phyloP scores from a whole-genome alignment of 2,329 filamentous ascomycete genomes.

The Verruconis gallopava region DNA sequence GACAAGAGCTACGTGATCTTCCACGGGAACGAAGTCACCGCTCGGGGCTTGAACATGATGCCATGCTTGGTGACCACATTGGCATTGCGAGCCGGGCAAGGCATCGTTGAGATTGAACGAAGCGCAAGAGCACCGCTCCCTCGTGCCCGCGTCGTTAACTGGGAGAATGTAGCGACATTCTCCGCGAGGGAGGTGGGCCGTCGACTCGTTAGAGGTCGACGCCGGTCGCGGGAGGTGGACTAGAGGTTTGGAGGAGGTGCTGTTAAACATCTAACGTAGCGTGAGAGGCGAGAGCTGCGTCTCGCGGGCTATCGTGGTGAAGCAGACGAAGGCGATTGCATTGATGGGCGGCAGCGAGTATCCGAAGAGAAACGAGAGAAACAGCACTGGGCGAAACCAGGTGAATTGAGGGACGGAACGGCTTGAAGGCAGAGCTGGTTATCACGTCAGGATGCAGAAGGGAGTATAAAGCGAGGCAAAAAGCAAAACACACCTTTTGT shows the following conservation, averaged over 20 bases:
- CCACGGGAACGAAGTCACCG: constrained; percentile 19
- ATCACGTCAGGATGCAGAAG: neutral
- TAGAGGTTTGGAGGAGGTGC: constrained; percentile 3
- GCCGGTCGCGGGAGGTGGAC: constrained; percentile 13
- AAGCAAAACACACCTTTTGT: neutral
- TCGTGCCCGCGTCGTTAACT: constrained; percentile 15
- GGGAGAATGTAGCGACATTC: constrained; percentile 20
- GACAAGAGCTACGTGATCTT: constrained; percentile 23
- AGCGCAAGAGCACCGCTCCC: constrained; percentile 31
- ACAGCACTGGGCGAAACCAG: neutral
- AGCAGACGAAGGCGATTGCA: neutral
- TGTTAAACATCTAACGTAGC: constrained; percentile 6
- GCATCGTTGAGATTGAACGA: constrained; percentile 24
- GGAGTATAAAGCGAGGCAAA: neutral
- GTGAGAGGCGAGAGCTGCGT: constrained; percentile 2
- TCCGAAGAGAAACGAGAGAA: neutral
- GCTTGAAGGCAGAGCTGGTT: too few species aligned
- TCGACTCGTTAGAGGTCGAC: constrained; percentile 12
- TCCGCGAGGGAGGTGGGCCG: constrained; percentile 17
- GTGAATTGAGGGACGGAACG: neutral
- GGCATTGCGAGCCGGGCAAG: constrained; percentile 29
- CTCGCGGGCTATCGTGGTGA: neutral
- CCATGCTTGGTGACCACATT: constrained; percentile 36
- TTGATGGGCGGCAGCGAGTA: neutral
- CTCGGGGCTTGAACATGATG: constrained; percentile 26